phyloP scores from a whole-genome alignment of 495 filamentous ascomycete genomes.

The Aspergillus sclerotiicarbonarius region DNA sequence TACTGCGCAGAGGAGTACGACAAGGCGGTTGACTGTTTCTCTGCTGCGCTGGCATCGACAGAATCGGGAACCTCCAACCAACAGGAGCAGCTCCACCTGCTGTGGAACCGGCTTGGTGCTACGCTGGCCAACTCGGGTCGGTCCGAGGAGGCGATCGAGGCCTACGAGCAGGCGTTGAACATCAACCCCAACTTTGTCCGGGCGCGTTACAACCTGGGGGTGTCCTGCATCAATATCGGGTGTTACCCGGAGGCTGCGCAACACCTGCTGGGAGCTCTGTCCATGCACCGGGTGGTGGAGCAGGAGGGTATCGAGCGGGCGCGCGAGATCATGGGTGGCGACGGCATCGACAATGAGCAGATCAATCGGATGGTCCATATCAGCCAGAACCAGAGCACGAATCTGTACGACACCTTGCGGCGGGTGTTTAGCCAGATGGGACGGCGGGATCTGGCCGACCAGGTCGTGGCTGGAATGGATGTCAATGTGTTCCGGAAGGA shows the following conservation, averaged over 20 bases:
- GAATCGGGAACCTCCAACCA: constrained; percentile 77
- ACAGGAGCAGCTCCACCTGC: constrained; percentile 75
- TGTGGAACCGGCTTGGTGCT: constrained; percentile 97
- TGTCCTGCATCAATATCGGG: constrained; percentile 95
- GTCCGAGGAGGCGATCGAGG: constrained; percentile 91
- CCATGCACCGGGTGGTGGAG: constrained; percentile 97
- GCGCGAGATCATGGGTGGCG: constrained; percentile 70
- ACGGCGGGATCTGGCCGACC: constrained; percentile 78
- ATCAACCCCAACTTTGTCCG: constrained; percentile 94
- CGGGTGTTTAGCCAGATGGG: constrained; percentile 95
- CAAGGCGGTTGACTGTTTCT: constrained; percentile 98
- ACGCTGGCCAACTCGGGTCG: constrained; percentile 93
- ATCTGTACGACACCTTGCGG: constrained; percentile 87
- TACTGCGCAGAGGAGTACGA: constrained; percentile 97
- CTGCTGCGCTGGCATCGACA: constrained; percentile 76
- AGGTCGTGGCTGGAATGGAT: constrained; percentile 85
- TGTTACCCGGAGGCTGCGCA: constrained; percentile 90
- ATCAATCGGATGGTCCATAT: constrained; percentile 73
- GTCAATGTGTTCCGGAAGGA: constrained; percentile 82
- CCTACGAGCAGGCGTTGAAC: constrained; percentile 87
- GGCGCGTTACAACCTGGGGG: constrained; percentile 94
- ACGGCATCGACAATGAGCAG: constrained; percentile 61
- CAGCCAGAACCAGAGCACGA: constrained; percentile 91
- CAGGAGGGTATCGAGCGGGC: constrained; percentile 79
- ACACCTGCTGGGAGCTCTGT: constrained; percentile 87